phyloP scores from a whole-genome alignment of 2,329 filamentous ascomycete species.

The Nemania diffusa region DNA sequence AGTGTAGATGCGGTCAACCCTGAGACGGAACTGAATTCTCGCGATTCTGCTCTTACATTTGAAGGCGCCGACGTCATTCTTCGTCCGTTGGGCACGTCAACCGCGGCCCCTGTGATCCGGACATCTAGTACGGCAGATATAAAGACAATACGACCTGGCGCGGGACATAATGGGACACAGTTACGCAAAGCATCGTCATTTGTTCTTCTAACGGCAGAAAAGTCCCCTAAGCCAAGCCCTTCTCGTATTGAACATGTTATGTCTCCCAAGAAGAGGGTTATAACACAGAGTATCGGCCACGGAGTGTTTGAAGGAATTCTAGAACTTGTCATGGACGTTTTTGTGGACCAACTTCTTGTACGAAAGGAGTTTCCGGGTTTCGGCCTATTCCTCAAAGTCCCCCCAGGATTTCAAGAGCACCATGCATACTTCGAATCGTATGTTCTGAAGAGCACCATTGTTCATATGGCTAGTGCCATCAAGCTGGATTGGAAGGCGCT shows the following conservation, averaged over 20 bases:
- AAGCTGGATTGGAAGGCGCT: slow-evolving; percentile 77
- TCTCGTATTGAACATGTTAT: slow-evolving; percentile 72
- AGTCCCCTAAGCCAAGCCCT: slow-evolving; percentile 67
- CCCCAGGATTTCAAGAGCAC: slow-evolving; percentile 92
- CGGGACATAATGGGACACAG: slow-evolving; percentile 64
- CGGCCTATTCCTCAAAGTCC: slow-evolving; percentile 84
- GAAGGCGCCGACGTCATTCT: slow-evolving; percentile 88
- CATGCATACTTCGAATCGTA: slow-evolving; percentile 96
- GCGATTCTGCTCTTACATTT: slow-evolving; percentile 82
- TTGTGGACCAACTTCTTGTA: slow-evolving; percentile 84
- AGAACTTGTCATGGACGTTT: slow-evolving; percentile 81
- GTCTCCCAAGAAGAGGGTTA: slow-evolving; percentile 65
- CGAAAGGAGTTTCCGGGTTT: slow-evolving; percentile 94
- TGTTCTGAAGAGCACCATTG: slow-evolving; percentile 78
- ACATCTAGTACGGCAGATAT: slow-evolving; percentile 70
- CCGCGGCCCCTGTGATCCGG: slow-evolving; percentile 75
- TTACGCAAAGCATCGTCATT: slow-evolving; percentile 89
- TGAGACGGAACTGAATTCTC: slow-evolving; percentile 86
- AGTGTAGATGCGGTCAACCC: slow-evolving; percentile 85
- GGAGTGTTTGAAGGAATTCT: slow-evolving; percentile 79
- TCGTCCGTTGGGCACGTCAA: slow-evolving; percentile 71
- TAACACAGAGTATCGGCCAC: slow-evolving; percentile 67
- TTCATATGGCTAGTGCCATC: slow-evolving; percentile 75
- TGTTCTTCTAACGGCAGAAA: slow-evolving; percentile 81
- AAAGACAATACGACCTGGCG: slow-evolving; percentile 53